Percentiles rank a stretch among this genome's conserved stretches.
Conservation (phyloP, 2,329 filamentous ascomycete species). For the Venturia effusa region DNA sequence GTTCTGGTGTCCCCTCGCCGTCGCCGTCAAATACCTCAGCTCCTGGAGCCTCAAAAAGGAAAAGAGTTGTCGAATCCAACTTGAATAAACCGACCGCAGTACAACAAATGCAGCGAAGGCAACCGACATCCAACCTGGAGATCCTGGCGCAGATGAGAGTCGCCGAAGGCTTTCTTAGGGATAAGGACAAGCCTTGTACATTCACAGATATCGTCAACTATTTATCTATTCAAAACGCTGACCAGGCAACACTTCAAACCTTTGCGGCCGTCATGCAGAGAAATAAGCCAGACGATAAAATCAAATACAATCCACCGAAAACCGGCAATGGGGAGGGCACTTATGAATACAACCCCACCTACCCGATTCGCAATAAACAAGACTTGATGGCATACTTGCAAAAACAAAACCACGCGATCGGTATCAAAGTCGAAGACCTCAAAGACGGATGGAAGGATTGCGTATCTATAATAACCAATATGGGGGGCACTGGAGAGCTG, state of each 20-base stretch:
- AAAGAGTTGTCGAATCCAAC: not conserved
- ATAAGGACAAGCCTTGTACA: slow-evolving; percentile 55
- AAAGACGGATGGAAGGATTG: slow-evolving; percentile 94
- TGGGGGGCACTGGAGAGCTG: slow-evolving; percentile 70
- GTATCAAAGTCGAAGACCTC: slow-evolving; percentile 76
- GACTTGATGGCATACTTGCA: slow-evolving; percentile 75
- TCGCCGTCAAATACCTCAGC: slow-evolving; percentile 25
- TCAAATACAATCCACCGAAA: slow-evolving; percentile 38
- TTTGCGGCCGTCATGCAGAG: slow-evolving; percentile 51
- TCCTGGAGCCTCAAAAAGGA: slow-evolving; percentile 13
- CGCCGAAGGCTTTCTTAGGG: slow-evolving; percentile 71
- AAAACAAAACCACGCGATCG: slow-evolving; percentile 66
- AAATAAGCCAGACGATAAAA: slow-evolving; percentile 56
- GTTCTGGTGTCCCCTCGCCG: slow-evolving; percentile 6
- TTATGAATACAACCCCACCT: slow-evolving; percentile 76
- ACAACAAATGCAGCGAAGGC: not conserved
- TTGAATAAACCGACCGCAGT: slow-evolving; percentile 2
- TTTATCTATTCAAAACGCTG: slow-evolving; percentile 56
- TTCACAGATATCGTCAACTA: slow-evolving; percentile 73
- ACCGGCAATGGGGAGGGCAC: slow-evolving; percentile 54
- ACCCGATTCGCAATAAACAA: slow-evolving; percentile 68
- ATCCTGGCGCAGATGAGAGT: slow-evolving; percentile 80
- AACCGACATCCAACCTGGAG: not conserved
- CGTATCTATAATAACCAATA: slow-evolving; percentile 61
- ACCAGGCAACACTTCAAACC: slow-evolving; percentile 29